Evolutionary conservation across 2,329 filamentous ascomycete species (phyloP).

Genomic region (Moelleriella libera): DNA sequence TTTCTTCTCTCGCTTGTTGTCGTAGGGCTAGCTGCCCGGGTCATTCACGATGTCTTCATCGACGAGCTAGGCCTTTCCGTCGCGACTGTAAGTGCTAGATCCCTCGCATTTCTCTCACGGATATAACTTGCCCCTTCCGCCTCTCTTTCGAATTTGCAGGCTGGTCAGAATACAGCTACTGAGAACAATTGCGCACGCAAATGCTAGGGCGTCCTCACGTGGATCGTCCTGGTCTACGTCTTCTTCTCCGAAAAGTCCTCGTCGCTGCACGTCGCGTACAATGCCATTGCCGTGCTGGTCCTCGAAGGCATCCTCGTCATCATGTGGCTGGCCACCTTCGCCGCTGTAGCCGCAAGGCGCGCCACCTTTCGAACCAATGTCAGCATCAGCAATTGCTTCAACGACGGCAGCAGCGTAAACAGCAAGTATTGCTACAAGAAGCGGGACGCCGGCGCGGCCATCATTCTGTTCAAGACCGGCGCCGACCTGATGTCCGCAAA

Average conservation of each 20-base stretch:
- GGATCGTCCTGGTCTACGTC: constrained; percentile 26
- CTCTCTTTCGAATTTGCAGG: too few relatives aligned
- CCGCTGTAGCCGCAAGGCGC: constrained; percentile 24
- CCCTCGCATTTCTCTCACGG: background rate
- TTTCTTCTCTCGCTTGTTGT: constrained; percentile 26
- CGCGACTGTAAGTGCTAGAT: constrained; percentile 20
- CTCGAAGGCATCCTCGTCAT: constrained; percentile 29
- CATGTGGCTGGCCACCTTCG: constrained; percentile 31
- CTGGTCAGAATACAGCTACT: too few relatives aligned
- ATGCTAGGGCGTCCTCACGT: constrained; percentile 28
- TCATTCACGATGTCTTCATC: constrained; percentile 25
- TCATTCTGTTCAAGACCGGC: constrained; percentile 19
- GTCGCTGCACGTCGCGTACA: constrained; percentile 20
- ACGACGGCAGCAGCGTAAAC: constrained; percentile 24
- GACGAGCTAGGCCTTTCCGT: constrained; percentile 25
- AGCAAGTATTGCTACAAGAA: constrained; percentile 20
- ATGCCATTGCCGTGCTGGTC: constrained; percentile 27
- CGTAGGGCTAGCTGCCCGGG: constrained; percentile 24
- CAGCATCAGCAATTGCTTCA: constrained; percentile 15
- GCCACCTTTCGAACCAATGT: constrained; percentile 19
- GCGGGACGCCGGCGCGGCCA: constrained; percentile 11
- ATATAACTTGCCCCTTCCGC: background rate
- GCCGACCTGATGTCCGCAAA: constrained; percentile 21
- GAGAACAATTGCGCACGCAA: too few relatives aligned
- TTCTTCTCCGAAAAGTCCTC: constrained; percentile 25